Conservation (phyloP, 2,329 filamentous ascomycete genomes). For the Bretziella fagacearum region DNA sequence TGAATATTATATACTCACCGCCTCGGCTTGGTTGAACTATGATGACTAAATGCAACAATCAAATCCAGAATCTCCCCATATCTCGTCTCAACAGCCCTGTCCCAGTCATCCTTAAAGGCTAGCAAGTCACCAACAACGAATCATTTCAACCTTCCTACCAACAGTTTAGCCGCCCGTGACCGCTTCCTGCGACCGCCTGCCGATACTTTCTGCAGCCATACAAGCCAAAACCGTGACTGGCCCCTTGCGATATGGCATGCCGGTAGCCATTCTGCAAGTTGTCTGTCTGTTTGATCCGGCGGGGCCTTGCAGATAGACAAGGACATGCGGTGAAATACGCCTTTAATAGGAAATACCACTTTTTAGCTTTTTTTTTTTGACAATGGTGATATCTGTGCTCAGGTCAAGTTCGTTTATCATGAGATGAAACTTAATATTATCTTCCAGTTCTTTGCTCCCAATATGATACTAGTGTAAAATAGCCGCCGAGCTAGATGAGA, state of each 20-base stretch:
- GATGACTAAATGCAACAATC: too few species aligned
- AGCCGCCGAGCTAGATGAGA: neutral
- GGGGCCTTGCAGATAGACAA: neutral
- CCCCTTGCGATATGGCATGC: neutral
- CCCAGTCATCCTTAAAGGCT: neutral
- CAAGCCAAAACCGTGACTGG: neutral
- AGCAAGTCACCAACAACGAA: neutral
- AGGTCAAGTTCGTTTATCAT: too few species aligned
- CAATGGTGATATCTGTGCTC: too few species aligned
- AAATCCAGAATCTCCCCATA: too few species aligned
- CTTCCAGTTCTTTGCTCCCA: too few species aligned
- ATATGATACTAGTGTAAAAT: too few species aligned
- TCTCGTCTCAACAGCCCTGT: neutral
- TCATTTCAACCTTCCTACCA: neutral
- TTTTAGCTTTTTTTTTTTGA: too few species aligned
- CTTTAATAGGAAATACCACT: too few species aligned
- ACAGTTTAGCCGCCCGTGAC: conserved; percentile 10
- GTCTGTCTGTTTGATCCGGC: neutral
- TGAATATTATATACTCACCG: too few species aligned
- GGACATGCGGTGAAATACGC: too few species aligned
- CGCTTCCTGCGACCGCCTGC: conserved; percentile 6
- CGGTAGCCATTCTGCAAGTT: neutral
- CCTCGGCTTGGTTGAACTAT: too few species aligned
- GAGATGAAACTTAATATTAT: too few species aligned
- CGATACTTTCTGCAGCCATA: neutral